Percentiles rank a stretch among this genome's conserved stretches.
These are phyloP conservation scores for Gnetum montanum DNA, from an alignment of 75 land plant genomes.

Conservation along the genomic window DNA sequence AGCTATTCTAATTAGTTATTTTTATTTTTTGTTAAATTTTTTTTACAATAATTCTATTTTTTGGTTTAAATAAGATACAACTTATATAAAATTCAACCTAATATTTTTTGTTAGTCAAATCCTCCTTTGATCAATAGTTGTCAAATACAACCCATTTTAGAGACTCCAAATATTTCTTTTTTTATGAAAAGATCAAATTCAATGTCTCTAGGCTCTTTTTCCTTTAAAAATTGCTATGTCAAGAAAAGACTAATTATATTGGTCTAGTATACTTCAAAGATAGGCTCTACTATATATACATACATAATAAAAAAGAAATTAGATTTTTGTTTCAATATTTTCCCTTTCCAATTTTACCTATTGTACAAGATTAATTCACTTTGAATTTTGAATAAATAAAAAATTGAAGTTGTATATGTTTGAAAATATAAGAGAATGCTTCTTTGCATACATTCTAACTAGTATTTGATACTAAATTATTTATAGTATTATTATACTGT, in stretches of 20 bases:
- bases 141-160: not conserved
- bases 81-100: not conserved
- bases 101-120: not conserved
- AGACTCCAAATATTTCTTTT: not conserved
- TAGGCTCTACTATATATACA: not conserved
- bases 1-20: too few species aligned
- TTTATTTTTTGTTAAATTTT: too few species aligned
- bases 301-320: not conserved
- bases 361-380: not conserved
- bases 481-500: constrained; percentile 7
- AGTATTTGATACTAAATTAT: not conserved
- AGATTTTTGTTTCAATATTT: not conserved
- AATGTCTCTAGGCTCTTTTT: too few species aligned
- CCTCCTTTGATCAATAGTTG: not conserved
- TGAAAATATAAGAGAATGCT: not conserved
- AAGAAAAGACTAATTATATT: not conserved
- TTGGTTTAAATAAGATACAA: not conserved
- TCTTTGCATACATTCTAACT: constrained; percentile 8
- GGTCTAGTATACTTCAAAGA: not conserved
- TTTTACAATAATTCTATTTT: too few species aligned
- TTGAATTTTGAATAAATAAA: not conserved
- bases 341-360: not conserved
- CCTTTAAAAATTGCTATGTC: not conserved
- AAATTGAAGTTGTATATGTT: constrained; percentile 4
- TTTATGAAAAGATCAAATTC: too few species aligned